Base-by-base conservation (phyloP, 129 eudicot genomes). In the Centaurea solstitialis region DNA sequence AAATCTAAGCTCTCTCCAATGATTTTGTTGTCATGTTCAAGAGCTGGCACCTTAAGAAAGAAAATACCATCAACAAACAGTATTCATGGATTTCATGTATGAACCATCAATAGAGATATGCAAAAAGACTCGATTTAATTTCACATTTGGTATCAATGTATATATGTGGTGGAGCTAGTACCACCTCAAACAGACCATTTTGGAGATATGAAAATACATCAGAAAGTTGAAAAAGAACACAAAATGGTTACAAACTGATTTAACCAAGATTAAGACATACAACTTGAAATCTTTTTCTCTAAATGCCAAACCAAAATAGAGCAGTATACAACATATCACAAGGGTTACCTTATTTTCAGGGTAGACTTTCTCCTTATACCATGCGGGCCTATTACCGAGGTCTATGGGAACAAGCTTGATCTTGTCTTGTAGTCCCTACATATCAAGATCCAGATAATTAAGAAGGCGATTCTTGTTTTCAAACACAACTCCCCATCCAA, bases 351-450 rank as follows among this genome's bases (percentile, higher is more conserved):
- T 93, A 78, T 93, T 93, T 76, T 75, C 86, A 2, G 93, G 87
- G 77, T 90, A 92, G 70, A 92, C 91, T 77, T 92, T 92, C 82
- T 90, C 95, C 93, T 88, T 90, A 86, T 93, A 93, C 97, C 95
- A 90, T 30, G 85, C 65, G 11, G 95, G 97, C 80, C 89, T 90
- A 78, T 90, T 79, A 38, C 74, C 85, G 62, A 90, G 90, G 77
- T 93, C 86, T 45, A 93, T 87, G 33, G 95, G 74, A 43, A 93
- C 93, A 79, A 93, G 81, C 82, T 90, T 82, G 76, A 93, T 93
- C 88, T 90, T 80, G n/a, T 87, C 95, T 81, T 92, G 96, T 20
- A 94, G 84, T 18, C 98, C 95, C 97, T 94, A 81, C 76, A 82
- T 10, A 53, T 30, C 41, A 67, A 82, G n/a, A 82, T 47, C 66